Evolutionary conservation across 2,329 filamentous ascomycete genomes (phyloP).

Genomic region (Alternaria angustiovoidea): DNA sequence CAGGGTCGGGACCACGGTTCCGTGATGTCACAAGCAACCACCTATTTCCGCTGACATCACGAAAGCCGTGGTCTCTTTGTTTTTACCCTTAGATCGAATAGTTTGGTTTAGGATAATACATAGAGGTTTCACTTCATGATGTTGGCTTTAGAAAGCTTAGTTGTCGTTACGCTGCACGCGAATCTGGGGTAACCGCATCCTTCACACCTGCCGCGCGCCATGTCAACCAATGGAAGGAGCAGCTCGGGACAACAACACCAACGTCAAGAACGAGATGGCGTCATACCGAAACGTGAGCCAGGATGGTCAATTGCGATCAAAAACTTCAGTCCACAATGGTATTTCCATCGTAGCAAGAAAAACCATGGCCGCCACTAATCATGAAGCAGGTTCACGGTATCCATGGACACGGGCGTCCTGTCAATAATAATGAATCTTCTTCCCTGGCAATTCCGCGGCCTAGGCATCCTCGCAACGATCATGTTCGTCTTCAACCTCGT

Average conservation of each 20-base stretch:
- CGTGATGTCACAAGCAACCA: background rate
- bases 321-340: slow-evolving; percentile 28
- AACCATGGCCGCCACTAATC: background rate
- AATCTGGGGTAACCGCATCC: background rate
- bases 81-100: background rate
- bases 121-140: background rate
- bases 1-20: background rate
- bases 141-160: background rate
- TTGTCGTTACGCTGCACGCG: background rate
- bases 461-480: slow-evolving; percentile 21
- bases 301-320: slow-evolving; percentile 26
- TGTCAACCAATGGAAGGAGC: background rate
- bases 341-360: background rate
- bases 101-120: background rate
- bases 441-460: slow-evolving; percentile 67
- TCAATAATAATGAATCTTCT: slow-evolving; percentile 65
- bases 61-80: background rate
- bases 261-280: background rate
- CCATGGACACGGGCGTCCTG: slow-evolving; percentile 67
- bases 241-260: background rate
- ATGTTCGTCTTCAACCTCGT: slow-evolving; percentile 29
- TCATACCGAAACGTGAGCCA: slow-evolving; percentile 12
- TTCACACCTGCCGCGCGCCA: background rate
- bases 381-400: slow-evolving; percentile 23
- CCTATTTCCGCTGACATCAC: background rate